phyloP scores from a whole-genome alignment of 2,329 filamentous ascomycete species.

The Fonsecaea pedrosoi region DNA sequence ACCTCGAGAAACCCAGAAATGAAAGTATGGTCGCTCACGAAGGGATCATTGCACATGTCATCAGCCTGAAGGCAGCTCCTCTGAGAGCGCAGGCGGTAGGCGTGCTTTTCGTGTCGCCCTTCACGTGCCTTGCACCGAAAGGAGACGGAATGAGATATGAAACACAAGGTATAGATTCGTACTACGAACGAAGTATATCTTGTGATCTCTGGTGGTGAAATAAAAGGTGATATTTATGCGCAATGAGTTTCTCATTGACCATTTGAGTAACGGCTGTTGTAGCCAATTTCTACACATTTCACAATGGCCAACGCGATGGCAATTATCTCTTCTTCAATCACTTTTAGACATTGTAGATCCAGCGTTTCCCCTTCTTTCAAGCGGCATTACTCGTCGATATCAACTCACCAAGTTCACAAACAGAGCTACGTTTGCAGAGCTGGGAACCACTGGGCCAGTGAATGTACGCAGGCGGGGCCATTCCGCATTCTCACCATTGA shows the following conservation, averaged over 20 bases:
- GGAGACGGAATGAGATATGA: neutral
- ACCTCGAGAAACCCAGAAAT: neutral
- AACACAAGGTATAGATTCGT: neutral
- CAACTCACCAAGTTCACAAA: neutral
- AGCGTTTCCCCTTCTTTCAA: neutral
- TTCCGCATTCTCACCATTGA: neutral
- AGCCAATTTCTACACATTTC: neutral
- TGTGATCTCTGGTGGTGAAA: neutral
- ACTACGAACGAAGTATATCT: neutral
- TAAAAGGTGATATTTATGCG: neutral
- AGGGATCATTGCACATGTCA: neutral
- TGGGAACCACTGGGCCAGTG: no score
- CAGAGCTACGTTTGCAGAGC: no score
- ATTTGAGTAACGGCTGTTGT: neutral
- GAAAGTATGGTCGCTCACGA: neutral
- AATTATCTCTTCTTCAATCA: neutral
- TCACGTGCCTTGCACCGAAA: neutral
- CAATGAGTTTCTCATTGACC: neutral
- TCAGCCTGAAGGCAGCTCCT: neutral
- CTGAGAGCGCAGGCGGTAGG: neutral
- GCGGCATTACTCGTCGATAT: neutral
- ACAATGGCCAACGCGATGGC: neutral
- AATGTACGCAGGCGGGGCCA: constrained; percentile 1
- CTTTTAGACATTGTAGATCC: neutral
- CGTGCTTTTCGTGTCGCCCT: neutral